Conservation (phyloP, 805 yeast species). For the Yarrowia keelungensis region DNA sequence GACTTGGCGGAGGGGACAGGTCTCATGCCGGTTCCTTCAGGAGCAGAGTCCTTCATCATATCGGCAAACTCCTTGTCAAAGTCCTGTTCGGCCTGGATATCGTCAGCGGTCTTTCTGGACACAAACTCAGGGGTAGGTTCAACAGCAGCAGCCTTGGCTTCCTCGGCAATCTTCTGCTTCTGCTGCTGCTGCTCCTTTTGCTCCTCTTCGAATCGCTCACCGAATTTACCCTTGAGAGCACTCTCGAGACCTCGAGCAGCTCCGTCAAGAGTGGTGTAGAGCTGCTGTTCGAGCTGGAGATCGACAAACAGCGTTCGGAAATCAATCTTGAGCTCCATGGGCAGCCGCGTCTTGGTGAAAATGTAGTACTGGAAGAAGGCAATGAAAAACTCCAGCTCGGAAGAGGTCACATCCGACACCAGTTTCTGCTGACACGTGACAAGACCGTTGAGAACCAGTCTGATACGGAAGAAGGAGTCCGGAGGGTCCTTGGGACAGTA, state of each 20-base stretch:
- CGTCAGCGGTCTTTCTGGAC: constrained; percentile 49
- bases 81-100: constrained; percentile 57
- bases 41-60: constrained; percentile 58
- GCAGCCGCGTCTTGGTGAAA: constrained; percentile 66
- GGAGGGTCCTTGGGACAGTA: constrained; percentile 62
- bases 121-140: constrained; percentile 10
- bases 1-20: constrained; percentile 45
- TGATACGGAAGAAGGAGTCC: constrained; percentile 74
- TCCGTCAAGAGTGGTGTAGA: constrained; percentile 53
- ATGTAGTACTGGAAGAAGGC: constrained; percentile 75
- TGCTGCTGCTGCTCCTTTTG: constrained; percentile 42
- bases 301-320: constrained; percentile 55
- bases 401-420: background rate
- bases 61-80: constrained; percentile 64
- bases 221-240: constrained; percentile 45
- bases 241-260: constrained; percentile 54
- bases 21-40: constrained; percentile 40
- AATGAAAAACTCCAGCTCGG: constrained; percentile 53
- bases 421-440: constrained; percentile 47
- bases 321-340: constrained; percentile 65
- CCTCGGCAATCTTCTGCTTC: constrained; percentile 44
- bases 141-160: constrained; percentile 41
- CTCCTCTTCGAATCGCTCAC: constrained; percentile 49
- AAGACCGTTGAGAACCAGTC: constrained; percentile 58
- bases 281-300: constrained; percentile 50